Evolutionary conservation across 2,329 filamentous ascomycete genomes (phyloP), one percentile per base, ranked within the genome.

Genomic region (Exophiala mesophila): DNA sequence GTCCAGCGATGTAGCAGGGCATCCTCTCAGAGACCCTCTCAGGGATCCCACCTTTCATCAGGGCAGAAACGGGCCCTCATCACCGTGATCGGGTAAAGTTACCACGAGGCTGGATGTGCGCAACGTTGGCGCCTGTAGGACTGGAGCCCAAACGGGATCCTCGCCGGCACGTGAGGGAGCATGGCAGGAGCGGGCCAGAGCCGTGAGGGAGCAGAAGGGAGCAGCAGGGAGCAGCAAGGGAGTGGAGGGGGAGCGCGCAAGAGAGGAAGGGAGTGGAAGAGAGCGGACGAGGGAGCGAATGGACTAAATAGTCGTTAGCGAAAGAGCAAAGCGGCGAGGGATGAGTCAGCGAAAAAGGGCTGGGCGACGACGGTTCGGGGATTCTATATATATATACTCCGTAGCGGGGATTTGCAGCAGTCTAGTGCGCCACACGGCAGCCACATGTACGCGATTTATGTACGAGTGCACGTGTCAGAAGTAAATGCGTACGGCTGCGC

Each of bases 221-320:
- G 29, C 12, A n/a, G 29, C 7, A 32, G 29, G 29, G 29, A n/a
- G n/a, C 8, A 8, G n/a, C 8, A 28, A 52, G 44, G 43, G 48
- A 41, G 49, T 45, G 29, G 36, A 48, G 18, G 44, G 41, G 44
- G 48, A 49, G 45, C 15, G 40, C 34, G 38, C 39, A 49, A 45
- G 48, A 49, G 38, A 40, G 36, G 30, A 38, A 45, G 39, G 44
- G 47, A 48, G 38, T n/a, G 26, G 35, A 36, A 45, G 40, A 32
- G 45, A 52, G 48, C 45, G 44, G 47, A 50, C 21, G 29, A 43
- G 44, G 40, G 42, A 52, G 49, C 43, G 47, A 32, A 35, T 45
- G n/a, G 36, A 50, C 39, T 42, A 52, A 52, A 49, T 44, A 42
- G 44, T 47, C 47, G 37, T 53, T 48, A 48, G 50, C 47, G 47